A percentile compares a stretch with the other conserved stretches of the same genome.
Evolutionary conservation across 1,139 yeast species (phyloP).

Genomic region (Diutina catenulata): DNA sequence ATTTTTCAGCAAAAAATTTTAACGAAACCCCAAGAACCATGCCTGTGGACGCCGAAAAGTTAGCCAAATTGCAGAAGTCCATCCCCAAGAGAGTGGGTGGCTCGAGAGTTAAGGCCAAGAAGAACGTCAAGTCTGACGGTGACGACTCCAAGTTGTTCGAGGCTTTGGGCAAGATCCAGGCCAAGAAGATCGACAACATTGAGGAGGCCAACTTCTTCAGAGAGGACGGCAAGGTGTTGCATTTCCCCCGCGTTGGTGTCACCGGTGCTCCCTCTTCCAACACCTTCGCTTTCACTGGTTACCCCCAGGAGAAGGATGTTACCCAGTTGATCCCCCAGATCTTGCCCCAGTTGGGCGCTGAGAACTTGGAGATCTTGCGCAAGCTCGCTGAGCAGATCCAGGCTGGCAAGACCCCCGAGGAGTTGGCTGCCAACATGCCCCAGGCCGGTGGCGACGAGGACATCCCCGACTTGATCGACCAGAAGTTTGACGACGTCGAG

Average conservation of each 20-base stretch:
- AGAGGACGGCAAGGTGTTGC: slow-evolving; percentile 93
- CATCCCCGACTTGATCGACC: slow-evolving; percentile 92
- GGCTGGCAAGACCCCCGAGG: slow-evolving; percentile 39
- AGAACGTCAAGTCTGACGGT: slow-evolving; percentile 52
- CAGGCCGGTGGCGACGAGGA: slow-evolving; percentile 54
- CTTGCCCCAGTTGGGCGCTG: slow-evolving; percentile 94
- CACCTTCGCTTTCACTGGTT: slow-evolving; percentile 92
- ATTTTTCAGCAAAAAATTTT: no score
- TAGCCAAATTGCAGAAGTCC: slow-evolving; percentile 72
- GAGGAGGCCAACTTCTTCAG: slow-evolving; percentile 97
- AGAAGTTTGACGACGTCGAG: slow-evolving; percentile 84
- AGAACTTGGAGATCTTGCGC: slow-evolving; percentile 82
- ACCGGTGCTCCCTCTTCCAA: slow-evolving; percentile 88
- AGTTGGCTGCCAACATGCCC: slow-evolving; percentile 34
- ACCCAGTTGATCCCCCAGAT: slow-evolving; percentile 92
- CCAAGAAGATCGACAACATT: slow-evolving; percentile 77
- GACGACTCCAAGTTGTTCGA: slow-evolving; percentile 88
- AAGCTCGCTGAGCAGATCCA: slow-evolving; percentile 86
- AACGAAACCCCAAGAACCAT: slow-evolving; percentile 21
- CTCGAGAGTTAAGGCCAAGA: slow-evolving; percentile 76
- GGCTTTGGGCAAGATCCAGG: slow-evolving; percentile 80
- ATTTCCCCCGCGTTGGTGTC: slow-evolving; percentile 90
- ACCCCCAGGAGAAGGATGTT: slow-evolving; percentile 86
- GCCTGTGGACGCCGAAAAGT: slow-evolving; percentile 83
- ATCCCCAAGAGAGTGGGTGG: slow-evolving; percentile 78